Conservation (phyloP, 176 grass and related monocot species). For the Triticum aestivum region IWGSC_CS_RefSeq_v2.1 NC_057808.1:403715701-403716200, state of each 20-base stretch:
- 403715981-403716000: background rate
- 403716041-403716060: constrained; percentile 53
- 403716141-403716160: background rate
- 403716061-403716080: constrained; percentile 39
- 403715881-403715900: constrained; percentile 20
- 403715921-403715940: constrained; percentile 39
- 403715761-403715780: background rate
- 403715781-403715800: constrained; percentile 33
- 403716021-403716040: constrained; percentile 12
- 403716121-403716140: background rate
- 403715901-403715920: background rate
- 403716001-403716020: background rate
- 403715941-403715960: constrained; percentile 21
- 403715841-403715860: constrained; percentile 10
- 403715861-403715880: background rate
- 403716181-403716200: background rate
- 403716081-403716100: constrained; percentile 51
- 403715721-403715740: too few relatives aligned
- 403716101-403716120: constrained; percentile 44
- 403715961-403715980: constrained; percentile 36
- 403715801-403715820: constrained; percentile 21
- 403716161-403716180: background rate
- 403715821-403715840: constrained; percentile 31
- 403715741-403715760: background rate
- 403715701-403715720: too few relatives aligned